Base-by-base conservation (phyloP, 768 basidiomycete genomes). In the Holtermannia corniformis region DNA sequence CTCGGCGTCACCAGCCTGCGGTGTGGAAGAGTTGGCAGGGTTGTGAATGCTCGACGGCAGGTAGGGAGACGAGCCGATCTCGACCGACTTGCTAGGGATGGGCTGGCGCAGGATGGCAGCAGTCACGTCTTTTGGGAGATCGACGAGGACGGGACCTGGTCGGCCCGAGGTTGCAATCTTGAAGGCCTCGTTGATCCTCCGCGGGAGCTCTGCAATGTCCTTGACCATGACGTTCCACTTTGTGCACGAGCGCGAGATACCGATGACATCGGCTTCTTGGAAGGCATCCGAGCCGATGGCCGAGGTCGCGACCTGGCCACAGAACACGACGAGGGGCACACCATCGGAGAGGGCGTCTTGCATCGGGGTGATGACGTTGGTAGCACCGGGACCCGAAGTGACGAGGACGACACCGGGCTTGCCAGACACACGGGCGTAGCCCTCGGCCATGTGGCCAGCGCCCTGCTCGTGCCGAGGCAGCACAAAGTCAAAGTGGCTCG, bases 191-290 rank as follows among this genome's bases (percentile, higher is more conserved):
- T 96, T 97, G 69, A 97, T 93, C 54, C 95, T 80, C 41, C 93
- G 78, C 13, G 95, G 95, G 2, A 97, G 79, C 73, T 97, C 95
- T 12, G 86, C 73, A 55, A 97, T 88, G 67, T 92, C 92, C 74
- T 96, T 97, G 48, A 97, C 88, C 91, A 97, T 93, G 56, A 99
- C 93, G 69, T 99, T 97, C 95, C 95, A 97, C 72, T 97, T 99
- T 22, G 95, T 97, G 76, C 95, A 99, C 63, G 84, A 83, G 47
- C 93, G 79, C 25, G 92, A 95, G 73, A 97, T 99, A 46, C 95
- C 95, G 51, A 99, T 78, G 47, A 97, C 75, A 71, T 99, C 95
- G 40, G 95, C 95, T 75, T 99, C 95, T 71, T 99, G 95, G 81
- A 99, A 99, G 1, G 89, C 88, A 68, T 99, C 93, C 14, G 88